A percentile compares a stretch with the other conserved stretches of the same genome.
These are phyloP conservation scores for Acarospora socialis DNA, from an alignment of 2,329 filamentous ascomycete species.

Conservation along the genomic window DNA sequence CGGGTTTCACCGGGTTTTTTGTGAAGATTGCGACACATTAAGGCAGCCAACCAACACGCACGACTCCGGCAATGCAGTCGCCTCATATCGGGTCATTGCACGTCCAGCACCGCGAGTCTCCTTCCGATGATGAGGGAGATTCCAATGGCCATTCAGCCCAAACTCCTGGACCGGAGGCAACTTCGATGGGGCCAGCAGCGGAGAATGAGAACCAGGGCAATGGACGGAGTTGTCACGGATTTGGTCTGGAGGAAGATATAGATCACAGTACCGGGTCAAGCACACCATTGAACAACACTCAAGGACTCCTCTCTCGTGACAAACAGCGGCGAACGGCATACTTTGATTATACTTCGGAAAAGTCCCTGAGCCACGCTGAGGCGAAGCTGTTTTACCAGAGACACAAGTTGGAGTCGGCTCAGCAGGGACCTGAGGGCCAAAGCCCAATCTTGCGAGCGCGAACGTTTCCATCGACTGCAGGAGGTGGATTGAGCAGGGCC, in stretches of 20 bases:
- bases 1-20: no score
- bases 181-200: no score
- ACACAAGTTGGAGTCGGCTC: conserved; percentile 50
- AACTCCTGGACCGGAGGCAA: no score
- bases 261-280: no score
- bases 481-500: conserved; percentile 23
- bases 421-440: conserved; percentile 23
- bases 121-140: conserved; percentile 3
- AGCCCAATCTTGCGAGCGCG: conserved; percentile 31
- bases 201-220: no score
- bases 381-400: conserved; percentile 93
- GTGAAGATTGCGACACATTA: no score
- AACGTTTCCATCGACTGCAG: conserved; percentile 28
- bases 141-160: background rate
- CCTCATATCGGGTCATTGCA: no score
- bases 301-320: conserved; percentile 25
- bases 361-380: conserved; percentile 85
- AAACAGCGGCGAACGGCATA: conserved; percentile 59
- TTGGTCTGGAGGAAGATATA: no score
- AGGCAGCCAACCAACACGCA: no score
- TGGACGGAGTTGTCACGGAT: no score
- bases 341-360: conserved; percentile 87
- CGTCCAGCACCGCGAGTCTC: background rate
- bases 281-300: no score
- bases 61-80: no score